Percentiles rank a stretch among this genome's conserved stretches.
Conservation (phyloP, 108 stramenopile species). For the Cyclostephanos tholiformis region DNA sequence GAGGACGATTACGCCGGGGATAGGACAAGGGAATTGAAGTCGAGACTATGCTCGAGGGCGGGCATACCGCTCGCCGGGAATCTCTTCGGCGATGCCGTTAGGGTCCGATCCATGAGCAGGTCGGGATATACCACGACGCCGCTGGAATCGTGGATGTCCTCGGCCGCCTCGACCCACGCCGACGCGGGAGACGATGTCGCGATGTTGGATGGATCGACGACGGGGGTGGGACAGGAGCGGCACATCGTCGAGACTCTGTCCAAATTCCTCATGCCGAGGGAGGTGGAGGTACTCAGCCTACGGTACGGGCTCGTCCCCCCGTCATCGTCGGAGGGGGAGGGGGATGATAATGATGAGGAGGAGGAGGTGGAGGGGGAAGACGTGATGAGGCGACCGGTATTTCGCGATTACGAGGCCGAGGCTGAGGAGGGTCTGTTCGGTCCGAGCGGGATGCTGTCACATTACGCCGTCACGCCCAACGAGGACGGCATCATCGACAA, state of each 20-base stretch:
- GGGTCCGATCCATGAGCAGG: slow-evolving; percentile 40
- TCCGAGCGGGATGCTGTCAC: slow-evolving; percentile 39
- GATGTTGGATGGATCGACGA: neutral
- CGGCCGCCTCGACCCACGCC: neutral
- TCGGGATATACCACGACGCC: slow-evolving; percentile 14
- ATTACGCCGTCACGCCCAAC: slow-evolving; percentile 29
- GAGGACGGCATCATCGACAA: neutral
- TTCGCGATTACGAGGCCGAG: slow-evolving; percentile 66
- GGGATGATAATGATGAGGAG: neutral
- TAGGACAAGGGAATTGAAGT: slow-evolving; percentile 43
- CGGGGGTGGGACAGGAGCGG: slow-evolving; percentile 8
- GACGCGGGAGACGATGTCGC: slow-evolving; percentile 6
- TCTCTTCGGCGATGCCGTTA: slow-evolving; percentile 43
- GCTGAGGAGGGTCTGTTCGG: slow-evolving; percentile 74
- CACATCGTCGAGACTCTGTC: slow-evolving; percentile 62
- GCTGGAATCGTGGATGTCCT: slow-evolving; percentile 45
- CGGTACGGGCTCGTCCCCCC: slow-evolving; percentile 65
- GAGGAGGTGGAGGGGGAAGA: too few relatives aligned
- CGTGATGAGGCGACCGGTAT: slow-evolving; percentile 5
- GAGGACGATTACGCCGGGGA: slow-evolving; percentile 4
- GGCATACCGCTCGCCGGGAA: slow-evolving; percentile 30
- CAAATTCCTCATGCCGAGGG: slow-evolving; percentile 65
- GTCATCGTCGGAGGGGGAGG: neutral
- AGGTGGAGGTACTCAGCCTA: slow-evolving; percentile 79
- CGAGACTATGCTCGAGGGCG: slow-evolving; percentile 23